Evolutionary conservation across 2,329 filamentous ascomycete genomes (phyloP).

Genomic region (Neopestalotiopsis rosae): DNA sequence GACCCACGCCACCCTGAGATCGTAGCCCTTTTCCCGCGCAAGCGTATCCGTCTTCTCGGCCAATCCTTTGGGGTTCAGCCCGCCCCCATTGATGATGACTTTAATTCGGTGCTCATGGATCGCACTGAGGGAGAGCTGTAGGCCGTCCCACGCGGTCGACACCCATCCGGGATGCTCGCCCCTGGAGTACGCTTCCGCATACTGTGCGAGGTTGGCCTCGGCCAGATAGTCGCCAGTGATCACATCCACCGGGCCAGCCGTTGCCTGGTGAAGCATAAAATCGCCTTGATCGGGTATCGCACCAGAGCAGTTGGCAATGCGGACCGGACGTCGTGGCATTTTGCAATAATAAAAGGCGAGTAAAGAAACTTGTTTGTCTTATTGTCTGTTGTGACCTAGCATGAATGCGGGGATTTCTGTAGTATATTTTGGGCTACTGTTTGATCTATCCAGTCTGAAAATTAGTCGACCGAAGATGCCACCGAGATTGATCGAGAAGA

Average conservation of each 20-base stretch:
- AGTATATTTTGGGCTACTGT: not conserved
- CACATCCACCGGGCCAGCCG: slow-evolving; percentile 45
- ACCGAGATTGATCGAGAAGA: not conserved
- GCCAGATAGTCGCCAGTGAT: slow-evolving; percentile 47
- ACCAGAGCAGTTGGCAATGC: slow-evolving; percentile 31
- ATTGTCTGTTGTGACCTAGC: not conserved
- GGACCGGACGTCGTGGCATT: slow-evolving; percentile 25
- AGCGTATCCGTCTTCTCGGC: slow-evolving; percentile 60
- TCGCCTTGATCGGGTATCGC: slow-evolving; percentile 27
- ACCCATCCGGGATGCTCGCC: slow-evolving; percentile 39
- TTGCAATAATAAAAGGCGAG: not conserved
- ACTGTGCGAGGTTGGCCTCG: slow-evolving; percentile 57
- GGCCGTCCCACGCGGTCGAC: slow-evolving; percentile 40
- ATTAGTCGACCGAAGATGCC: not conserved
- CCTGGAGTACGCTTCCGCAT: slow-evolving; percentile 38
- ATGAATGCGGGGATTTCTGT: not conserved
- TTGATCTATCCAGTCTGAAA: not conserved
- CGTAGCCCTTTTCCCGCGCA: slow-evolving; percentile 21
- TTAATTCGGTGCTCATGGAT: slow-evolving; percentile 49
- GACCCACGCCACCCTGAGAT: slow-evolving; percentile 35
- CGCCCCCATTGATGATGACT: slow-evolving; percentile 59
- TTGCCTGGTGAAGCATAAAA: slow-evolving; percentile 28
- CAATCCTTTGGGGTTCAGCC: slow-evolving; percentile 55
- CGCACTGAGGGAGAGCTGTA: slow-evolving; percentile 30
- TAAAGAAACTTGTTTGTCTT: not conserved